Base-by-base conservation (phyloP, 129 eudicot species). In the Flaveria ramosissima region DNA sequence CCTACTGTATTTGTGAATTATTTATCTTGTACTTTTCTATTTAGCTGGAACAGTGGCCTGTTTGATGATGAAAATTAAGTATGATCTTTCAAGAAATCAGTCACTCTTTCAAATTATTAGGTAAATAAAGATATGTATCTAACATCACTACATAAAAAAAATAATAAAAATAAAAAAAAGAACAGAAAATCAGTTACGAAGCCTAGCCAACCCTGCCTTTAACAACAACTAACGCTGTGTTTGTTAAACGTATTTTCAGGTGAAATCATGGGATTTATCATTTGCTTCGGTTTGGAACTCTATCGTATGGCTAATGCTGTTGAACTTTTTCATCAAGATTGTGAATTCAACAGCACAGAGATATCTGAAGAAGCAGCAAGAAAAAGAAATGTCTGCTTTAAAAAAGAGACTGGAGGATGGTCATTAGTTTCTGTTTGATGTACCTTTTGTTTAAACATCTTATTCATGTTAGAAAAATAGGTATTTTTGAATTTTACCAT, bases 321-420 rank as follows among this genome's bases (percentile, higher is more conserved):
- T 89, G 80, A 88, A 89, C 82, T 95, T 95, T 75, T 89, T 95
- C 48, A 81, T 86, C 8, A 84, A 89, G 94, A 95, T 95, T 55
- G 95, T 95, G 80, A 89, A 85, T 21, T 63, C 95, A 52, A 95
- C 97, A 9, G 96, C 99, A 57, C 96, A 92, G 77, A 74, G 87
- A 69, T 85, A 86, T 69, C 89, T 85, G 1, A 92, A 89, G 82
- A 89, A 88, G 60, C 89, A 89, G 89, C 97, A 91, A 27, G 99
- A 95, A 15, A 73, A 36, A 57, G 90, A 92, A 64, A 71, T 89
- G 36, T 83, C 77, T 83, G 88, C 71, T 7, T 43, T 84, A 55
- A 84, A 84, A 80, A 85, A 77, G 78, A 75, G 74, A 65, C 78
- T 72, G 71, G 83, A 73, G 32, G 23, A 7, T 7, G 7, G 3